Base-by-base conservation (phyloP, 2,329 filamentous ascomycete species). In the Aureobasidium sp. region DNA sequence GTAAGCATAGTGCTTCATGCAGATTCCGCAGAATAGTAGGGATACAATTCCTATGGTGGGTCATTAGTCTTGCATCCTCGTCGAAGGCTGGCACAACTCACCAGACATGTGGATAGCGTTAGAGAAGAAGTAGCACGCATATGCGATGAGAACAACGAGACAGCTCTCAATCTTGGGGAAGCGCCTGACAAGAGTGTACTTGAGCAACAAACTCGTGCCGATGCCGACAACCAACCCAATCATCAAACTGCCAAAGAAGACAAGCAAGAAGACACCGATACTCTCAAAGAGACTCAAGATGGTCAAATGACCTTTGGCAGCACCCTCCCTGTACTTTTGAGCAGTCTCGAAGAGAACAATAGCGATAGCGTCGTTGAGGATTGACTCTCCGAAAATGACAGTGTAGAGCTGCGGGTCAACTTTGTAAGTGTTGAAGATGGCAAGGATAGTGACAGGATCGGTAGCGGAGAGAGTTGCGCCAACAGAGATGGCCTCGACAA, bases 371-470 rank as follows among this genome's bases (percentile, higher is more conserved):
- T 99, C 94, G 74, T 99, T 99, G 62, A 99, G 80, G 64, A 99
- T 97, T 8, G 93, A 96, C 77, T 99, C 94, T 72, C 94, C 94
- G 74, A 99, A 99, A 68, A 99, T 99, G 73, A 99, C 87, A 34
- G 94, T 99, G 78, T 99, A 99, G 20, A 99, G 84, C 77, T 97
- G 97, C 2, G 94, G 94, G 70, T 99, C 94, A 69, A 99, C 94
- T 77, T 97, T 97, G 84, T 97, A 99, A 1, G 94, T 89, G 75
- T 97, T 97, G 84, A 99, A 99, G 68, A 99, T 99, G 73, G 94
- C 94, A 60, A 99, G 81, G 69, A 99, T 97, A 0, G 94, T 99
- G 63, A 99, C 93, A 0, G 94, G 94, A 72, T 99, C 94, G 1
- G 94, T 99, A 64, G 94, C 94, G 1, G 94, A 97, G 36, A 99